These are phyloP conservation scores for Penicillium arizonense DNA, from an alignment of 495 filamentous ascomycete genomes.

Conservation along the genomic window DNA sequence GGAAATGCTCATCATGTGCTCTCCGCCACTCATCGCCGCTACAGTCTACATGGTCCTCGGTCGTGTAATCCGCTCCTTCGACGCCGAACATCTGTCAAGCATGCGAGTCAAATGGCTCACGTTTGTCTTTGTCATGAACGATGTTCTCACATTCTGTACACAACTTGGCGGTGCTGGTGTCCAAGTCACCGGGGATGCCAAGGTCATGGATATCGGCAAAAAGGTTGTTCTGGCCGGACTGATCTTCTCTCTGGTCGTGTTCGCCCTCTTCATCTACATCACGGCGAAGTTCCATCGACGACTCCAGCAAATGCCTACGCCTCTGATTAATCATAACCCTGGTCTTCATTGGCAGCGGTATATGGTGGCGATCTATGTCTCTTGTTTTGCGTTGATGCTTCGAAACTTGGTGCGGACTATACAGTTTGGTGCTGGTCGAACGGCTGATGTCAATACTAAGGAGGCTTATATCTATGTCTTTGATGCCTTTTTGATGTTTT, in stretches of 20 bases:
- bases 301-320: slow-evolving; percentile 5
- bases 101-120: slow-evolving; percentile 28
- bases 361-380: slow-evolving; percentile 40
- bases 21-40: slow-evolving; percentile 50
- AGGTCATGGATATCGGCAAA: slow-evolving; percentile 30
- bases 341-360: slow-evolving; percentile 25
- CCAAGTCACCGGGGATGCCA: slow-evolving; percentile 35
- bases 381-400: slow-evolving; percentile 36
- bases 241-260: slow-evolving; percentile 33
- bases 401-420: slow-evolving; percentile 42
- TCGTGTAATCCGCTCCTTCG: slow-evolving; percentile 46
- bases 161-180: slow-evolving; percentile 41
- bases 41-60: slow-evolving; percentile 61
- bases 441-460: slow-evolving; percentile 21
- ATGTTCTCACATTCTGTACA: slow-evolving; percentile 33
- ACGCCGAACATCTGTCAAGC: slow-evolving; percentile 41
- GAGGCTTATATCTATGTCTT: slow-evolving; percentile 43
- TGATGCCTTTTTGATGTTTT: slow-evolving; percentile 34
- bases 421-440: slow-evolving; percentile 32
- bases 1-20: slow-evolving; percentile 44
- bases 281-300: slow-evolving; percentile 26
- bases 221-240: slow-evolving; percentile 33
- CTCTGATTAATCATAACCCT: slow-evolving; percentile 9
- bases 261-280: slow-evolving; percentile 26
- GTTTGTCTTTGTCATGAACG: slow-evolving; percentile 37